These are phyloP conservation scores for Malus hybrid DNA, from an alignment of 331 rosid genomes.

Conservation along the genomic window DNA sequence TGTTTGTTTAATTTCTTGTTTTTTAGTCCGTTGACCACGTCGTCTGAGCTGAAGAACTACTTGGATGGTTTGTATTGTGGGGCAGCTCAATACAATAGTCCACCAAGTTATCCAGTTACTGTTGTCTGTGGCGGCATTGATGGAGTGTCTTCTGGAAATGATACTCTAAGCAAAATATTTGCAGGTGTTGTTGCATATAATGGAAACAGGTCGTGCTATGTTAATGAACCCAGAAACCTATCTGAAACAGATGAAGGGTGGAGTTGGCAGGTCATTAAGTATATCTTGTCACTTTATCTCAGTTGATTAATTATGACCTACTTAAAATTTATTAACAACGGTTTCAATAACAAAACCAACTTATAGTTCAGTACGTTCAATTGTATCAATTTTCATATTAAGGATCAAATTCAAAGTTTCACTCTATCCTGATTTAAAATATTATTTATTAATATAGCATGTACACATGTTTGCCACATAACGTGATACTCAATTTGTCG, in stretches of 20 bases:
- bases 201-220: slow-evolving; percentile 32
- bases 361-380: too few species aligned
- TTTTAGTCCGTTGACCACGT: slow-evolving; percentile 15
- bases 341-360: neutral
- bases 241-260: slow-evolving; percentile 32
- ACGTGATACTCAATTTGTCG: too few species aligned
- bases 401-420: too few species aligned
- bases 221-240: neutral
- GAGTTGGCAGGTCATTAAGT: slow-evolving; percentile 44
- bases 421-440: too few species aligned
- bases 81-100: slow-evolving; percentile 42
- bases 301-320: neutral
- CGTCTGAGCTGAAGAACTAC: slow-evolving; percentile 12
- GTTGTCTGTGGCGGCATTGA: slow-evolving; percentile 40
- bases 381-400: too few species aligned
- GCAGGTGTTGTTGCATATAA: slow-evolving; percentile 31
- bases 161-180: slow-evolving; percentile 28
- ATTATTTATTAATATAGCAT: too few species aligned
- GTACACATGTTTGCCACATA: too few species aligned
- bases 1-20: too few species aligned
- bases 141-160: slow-evolving; percentile 11
- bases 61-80: neutral
- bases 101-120: slow-evolving; percentile 38
- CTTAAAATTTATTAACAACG: neutral
- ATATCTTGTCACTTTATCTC: neutral